Evolutionary conservation across 2,329 filamentous ascomycete species (phyloP).

Genomic region (Aureobasidium sp.): DNA sequence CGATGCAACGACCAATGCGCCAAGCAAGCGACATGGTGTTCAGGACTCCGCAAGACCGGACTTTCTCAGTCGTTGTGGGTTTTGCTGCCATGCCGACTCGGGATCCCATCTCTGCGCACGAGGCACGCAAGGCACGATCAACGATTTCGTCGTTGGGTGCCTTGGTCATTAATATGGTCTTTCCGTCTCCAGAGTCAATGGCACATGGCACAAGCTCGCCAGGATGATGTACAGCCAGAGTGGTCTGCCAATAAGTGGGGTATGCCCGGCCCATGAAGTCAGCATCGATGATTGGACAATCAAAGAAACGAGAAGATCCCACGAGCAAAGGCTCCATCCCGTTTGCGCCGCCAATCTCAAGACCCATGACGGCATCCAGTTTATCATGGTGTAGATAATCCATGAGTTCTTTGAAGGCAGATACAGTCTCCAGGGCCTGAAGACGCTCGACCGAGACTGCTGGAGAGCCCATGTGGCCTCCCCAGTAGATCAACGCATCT

Average conservation of each 20-base stretch:
- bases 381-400: conserved; percentile 39
- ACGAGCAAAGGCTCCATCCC: conserved; percentile 53
- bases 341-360: conserved; percentile 63
- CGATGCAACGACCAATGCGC: conserved; percentile 54
- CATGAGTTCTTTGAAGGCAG: conserved; percentile 40
- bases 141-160: conserved; percentile 37
- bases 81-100: conserved; percentile 36
- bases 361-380: conserved; percentile 52
- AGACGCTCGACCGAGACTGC: conserved; percentile 56
- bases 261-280: conserved; percentile 44
- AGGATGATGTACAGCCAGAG: conserved; percentile 36
- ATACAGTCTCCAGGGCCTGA: conserved; percentile 45
- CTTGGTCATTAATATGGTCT: conserved; percentile 38
- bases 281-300: conserved; percentile 37
- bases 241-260: conserved; percentile 42
- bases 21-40: conserved; percentile 40
- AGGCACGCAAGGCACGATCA: conserved; percentile 37
- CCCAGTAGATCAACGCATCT: conserved; percentile 48
- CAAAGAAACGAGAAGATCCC: conserved; percentile 47
- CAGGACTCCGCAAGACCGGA: conserved; percentile 32
- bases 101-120: conserved; percentile 22
- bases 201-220: conserved; percentile 38
- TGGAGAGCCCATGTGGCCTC: conserved; percentile 53
- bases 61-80: conserved; percentile 34
- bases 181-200: conserved; percentile 42